phyloP scores from a whole-genome alignment of 2,329 filamentous ascomycete genomes.

The Fusarium sp. region DNA sequence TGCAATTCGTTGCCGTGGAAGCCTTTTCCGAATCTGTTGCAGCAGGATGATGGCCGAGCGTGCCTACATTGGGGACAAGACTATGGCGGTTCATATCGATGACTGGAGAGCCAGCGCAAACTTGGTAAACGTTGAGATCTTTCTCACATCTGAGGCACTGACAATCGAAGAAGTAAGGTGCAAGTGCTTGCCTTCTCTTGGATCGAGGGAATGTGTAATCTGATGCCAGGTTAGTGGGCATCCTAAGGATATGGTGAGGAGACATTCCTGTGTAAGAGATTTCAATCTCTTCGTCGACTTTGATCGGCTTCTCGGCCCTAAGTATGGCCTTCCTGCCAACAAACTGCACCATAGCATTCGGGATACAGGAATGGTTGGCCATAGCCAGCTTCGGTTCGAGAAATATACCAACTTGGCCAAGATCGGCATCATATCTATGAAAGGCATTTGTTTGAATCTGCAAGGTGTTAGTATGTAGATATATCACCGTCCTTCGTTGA shows the following conservation, averaged over 20 bases:
- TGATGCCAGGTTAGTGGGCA: slow-evolving; percentile 42
- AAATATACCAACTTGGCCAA: slow-evolving; percentile 66
- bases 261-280: slow-evolving; percentile 71
- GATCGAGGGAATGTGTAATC: slow-evolving; percentile 62
- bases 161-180: slow-evolving; percentile 66
- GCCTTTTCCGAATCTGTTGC: slow-evolving; percentile 32
- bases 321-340: slow-evolving; percentile 64
- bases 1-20: slow-evolving; percentile 27
- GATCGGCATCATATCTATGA: slow-evolving; percentile 65
- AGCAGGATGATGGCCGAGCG: slow-evolving; percentile 48
- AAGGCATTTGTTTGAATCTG: slow-evolving; percentile 74
- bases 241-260: background rate
- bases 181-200: slow-evolving; percentile 58
- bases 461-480: background rate
- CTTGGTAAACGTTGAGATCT: slow-evolving; percentile 67
- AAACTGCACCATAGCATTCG: slow-evolving; percentile 70
- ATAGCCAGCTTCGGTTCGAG: slow-evolving; percentile 68
- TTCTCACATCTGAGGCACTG: slow-evolving; percentile 62
- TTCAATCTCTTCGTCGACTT: slow-evolving; percentile 66
- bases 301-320: slow-evolving; percentile 62
- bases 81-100: slow-evolving; percentile 60
- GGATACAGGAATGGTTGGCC: slow-evolving; percentile 72
- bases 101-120: slow-evolving; percentile 57
- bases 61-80: slow-evolving; percentile 56
- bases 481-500: background rate